Evolutionary conservation across 108 stramenopile genomes (phyloP).

Genomic region (Discostella pseudostelligera): DNA sequence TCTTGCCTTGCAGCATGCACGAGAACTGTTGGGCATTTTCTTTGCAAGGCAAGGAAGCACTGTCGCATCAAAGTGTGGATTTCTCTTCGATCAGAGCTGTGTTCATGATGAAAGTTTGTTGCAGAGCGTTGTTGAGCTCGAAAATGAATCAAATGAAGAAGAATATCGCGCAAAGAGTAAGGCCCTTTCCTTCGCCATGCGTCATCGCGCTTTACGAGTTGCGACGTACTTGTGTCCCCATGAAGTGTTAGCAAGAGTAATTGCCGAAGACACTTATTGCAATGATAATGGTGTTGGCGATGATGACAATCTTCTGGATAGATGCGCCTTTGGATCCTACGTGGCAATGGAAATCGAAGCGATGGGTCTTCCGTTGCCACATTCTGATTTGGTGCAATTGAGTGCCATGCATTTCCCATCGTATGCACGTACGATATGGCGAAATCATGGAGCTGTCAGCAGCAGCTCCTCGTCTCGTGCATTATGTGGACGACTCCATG

Average conservation of each 20-base stretch:
- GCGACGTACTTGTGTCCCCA: constrained; percentile 82
- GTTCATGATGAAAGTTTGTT: constrained; percentile 18
- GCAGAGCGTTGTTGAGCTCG: constrained; percentile 1
- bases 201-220: constrained; percentile 76
- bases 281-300: constrained; percentile 14
- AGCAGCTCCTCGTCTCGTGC: constrained; percentile 19
- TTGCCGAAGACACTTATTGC: constrained; percentile 53
- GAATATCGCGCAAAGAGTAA: constrained; percentile 17
- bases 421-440: constrained; percentile 80
- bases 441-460: constrained; percentile 57
- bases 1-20: constrained; percentile 50
- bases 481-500: constrained; percentile 65
- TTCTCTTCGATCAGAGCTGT: constrained; percentile 37
- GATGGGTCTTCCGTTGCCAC: constrained; percentile 83
- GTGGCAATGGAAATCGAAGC: constrained; percentile 86
- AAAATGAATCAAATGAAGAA: too few relatives aligned
- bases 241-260: constrained; percentile 62
- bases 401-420: constrained; percentile 80
- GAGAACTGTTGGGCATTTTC: constrained; percentile 73
- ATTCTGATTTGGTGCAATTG: constrained; percentile 73
- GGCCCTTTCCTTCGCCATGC: constrained; percentile 80
- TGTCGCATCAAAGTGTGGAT: constrained; percentile 30
- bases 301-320: constrained; percentile 39
- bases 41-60: constrained; percentile 60
- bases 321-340: constrained; percentile 71